Evolutionary conservation across 148 eudicot genomes (phyloP).

Genomic region (Cornus florida): DNA sequence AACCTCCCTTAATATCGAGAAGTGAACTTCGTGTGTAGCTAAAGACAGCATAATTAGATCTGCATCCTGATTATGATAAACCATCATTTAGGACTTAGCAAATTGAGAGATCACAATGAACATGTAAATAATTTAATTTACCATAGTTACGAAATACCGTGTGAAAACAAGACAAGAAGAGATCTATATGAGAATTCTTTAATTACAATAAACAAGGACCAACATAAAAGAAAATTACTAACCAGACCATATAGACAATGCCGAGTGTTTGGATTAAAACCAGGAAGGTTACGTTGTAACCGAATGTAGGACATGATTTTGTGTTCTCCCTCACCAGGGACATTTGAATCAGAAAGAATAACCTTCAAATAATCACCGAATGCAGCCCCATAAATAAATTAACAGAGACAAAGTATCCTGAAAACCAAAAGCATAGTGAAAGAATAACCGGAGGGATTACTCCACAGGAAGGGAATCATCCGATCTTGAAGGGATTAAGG

Average conservation of each 20-base stretch:
- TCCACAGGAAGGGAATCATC: constrained; percentile 44
- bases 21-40: constrained; percentile 97
- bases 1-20: constrained; percentile 97
- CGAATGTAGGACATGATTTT: constrained; percentile 96
- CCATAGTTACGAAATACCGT: neutral
- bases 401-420: constrained; percentile 45
- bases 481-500: constrained; percentile 24
- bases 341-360: constrained; percentile 96
- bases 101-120: neutral
- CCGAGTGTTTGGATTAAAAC: constrained; percentile 92
- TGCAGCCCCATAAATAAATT: constrained; percentile 51
- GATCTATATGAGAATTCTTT: neutral
- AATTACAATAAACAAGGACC: neutral
- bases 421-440: constrained; percentile 36
- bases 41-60: constrained; percentile 94
- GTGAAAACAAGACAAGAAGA: constrained; percentile 2
- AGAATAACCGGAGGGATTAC: constrained; percentile 54
- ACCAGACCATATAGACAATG: constrained; percentile 98
- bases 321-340: constrained; percentile 99
- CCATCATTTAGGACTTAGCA: constrained; percentile 14
- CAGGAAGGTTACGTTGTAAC: constrained; percentile 82
- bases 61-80: constrained; percentile 67
- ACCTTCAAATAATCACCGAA: constrained; percentile 89
- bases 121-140: neutral
- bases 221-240: constrained; percentile 26